Base-by-base conservation (phyloP, 2,329 filamentous ascomycete genomes). In the Cladorrhinum sp. region DNA sequence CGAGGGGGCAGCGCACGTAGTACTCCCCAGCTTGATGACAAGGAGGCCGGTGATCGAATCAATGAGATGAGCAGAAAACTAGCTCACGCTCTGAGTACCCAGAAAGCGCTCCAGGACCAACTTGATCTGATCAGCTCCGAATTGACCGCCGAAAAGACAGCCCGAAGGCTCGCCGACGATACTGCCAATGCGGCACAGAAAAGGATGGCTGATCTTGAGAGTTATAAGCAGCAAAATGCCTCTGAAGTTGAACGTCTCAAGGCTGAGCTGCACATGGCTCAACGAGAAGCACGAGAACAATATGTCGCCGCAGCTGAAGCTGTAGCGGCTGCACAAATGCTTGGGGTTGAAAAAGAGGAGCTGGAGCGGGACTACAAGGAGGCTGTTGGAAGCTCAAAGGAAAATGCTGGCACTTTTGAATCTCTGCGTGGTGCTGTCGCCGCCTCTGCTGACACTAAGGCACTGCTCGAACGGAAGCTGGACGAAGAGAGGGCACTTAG, bases 311-410 rank as follows among this genome's bases (percentile, higher is more conserved):
- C 87, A 38, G 83, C 91, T 0, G 92, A 97, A 72, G 88, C 93
- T 1, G 81, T 90, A 58, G 85, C 92, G 1, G 81, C 89, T 41
- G 78, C 90, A 48, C 87, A 91, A 67, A 78, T 96, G 61, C 78
- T 96, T n/a, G 82, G 83, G 58, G 83, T 96, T n/a, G 93, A 98
- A 72, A 96, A 95, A 73, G 84, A 88, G 2, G 91, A 96, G 65
- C 74, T 96, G 13, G 81, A 84, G 57, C 78, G 79, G 32, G 90
- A 87, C 71, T 85, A 91, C 58, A 81, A 89, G 18, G 88, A 90
- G 36, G 83, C 84, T 2, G 74, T 87, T 1, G 81, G 82, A n/a
- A 86, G 84, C 57, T 83, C 88, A 0, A 86, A 86, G 70, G 90
- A 88, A 57, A 87, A 92, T 68, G 81, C 81, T 10, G 80, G 85